These are phyloP conservation scores for Cruciata laevipes DNA, from an alignment of 257 asterid species.

Conservation along the genomic window DNA sequence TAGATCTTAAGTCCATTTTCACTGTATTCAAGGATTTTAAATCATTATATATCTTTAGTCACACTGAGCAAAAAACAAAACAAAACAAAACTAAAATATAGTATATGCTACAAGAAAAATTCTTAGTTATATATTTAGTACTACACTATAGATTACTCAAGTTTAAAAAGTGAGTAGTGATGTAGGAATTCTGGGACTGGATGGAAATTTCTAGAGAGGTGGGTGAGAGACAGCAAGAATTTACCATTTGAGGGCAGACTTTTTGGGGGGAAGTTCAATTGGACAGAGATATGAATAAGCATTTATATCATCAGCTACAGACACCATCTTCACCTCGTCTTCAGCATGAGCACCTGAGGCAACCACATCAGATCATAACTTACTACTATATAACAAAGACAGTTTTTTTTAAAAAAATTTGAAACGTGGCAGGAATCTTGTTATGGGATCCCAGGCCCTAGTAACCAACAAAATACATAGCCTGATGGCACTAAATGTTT, in stretches of 20 bases:
- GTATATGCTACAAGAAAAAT: not conserved
- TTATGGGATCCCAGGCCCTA: too few species aligned
- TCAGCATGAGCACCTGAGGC: slow-evolving; percentile 48
- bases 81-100: too few species aligned
- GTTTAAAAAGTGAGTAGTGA: not conserved
- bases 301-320: slow-evolving; percentile 65
- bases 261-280: slow-evolving; percentile 46
- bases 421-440: too few species aligned
- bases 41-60: not conserved
- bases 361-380: slow-evolving; percentile 15
- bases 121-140: too few species aligned
- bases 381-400: too few species aligned
- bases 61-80: too few species aligned
- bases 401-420: too few species aligned
- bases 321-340: slow-evolving; percentile 61
- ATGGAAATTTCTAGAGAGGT: not conserved
- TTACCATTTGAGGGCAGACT: slow-evolving; percentile 81
- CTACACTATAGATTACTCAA: not conserved
- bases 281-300: slow-evolving; percentile 84
- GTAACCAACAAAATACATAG: too few species aligned
- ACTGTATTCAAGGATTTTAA: not conserved
- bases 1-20: not conserved
- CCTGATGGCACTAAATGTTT: too few species aligned
- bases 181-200: too few species aligned
- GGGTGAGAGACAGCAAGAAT: slow-evolving; percentile 7